Conservation (phyloP, 2,329 filamentous ascomycete species). For the Chaetothyriales sp. region DNA sequence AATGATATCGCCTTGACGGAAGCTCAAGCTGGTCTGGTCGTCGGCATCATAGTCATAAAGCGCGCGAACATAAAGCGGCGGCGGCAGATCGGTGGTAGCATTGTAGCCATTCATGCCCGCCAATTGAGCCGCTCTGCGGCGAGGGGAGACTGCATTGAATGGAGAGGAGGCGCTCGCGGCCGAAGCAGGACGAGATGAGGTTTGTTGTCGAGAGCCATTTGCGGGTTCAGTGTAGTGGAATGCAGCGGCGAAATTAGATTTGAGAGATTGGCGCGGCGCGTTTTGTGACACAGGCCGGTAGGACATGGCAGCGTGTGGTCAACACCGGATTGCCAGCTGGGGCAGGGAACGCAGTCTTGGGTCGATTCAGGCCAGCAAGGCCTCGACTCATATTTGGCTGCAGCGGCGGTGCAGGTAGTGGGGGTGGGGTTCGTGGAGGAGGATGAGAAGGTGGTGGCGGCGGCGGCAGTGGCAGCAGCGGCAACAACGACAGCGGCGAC, state of each 20-base stretch:
- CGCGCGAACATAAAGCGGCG: slow-evolving; percentile 68
- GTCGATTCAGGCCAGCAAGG: not conserved
- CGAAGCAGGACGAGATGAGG: slow-evolving; percentile 4
- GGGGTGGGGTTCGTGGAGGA: not conserved
- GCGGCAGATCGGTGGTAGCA: slow-evolving; percentile 28
- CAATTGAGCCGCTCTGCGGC: slow-evolving; percentile 15
- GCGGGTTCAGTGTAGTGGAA: slow-evolving; percentile 28
- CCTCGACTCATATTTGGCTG: not conserved
- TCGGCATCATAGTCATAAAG: slow-evolving; percentile 97
- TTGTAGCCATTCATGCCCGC: slow-evolving; percentile 36
- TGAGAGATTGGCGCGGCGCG: slow-evolving; percentile 5
- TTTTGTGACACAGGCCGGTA: not conserved
- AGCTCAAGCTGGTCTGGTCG: slow-evolving; percentile 90
- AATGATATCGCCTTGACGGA: slow-evolving; percentile 91
- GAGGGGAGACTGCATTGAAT: slow-evolving; percentile 15
- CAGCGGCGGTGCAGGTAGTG: not conserved
- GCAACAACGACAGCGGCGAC: not conserved
- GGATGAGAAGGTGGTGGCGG: too few species aligned
- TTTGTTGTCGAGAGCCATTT: slow-evolving; percentile 4
- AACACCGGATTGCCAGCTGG: not conserved
- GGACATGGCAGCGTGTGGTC: not conserved
- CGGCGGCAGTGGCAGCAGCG: too few species aligned
- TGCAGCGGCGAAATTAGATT: slow-evolving; percentile 21
- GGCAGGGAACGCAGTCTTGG: not conserved
- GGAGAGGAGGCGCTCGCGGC: slow-evolving; percentile 4